These are phyloP conservation scores for Vanilla planifolia DNA, from an alignment of 106 monocot genomes.

Conservation along the genomic window DNA sequence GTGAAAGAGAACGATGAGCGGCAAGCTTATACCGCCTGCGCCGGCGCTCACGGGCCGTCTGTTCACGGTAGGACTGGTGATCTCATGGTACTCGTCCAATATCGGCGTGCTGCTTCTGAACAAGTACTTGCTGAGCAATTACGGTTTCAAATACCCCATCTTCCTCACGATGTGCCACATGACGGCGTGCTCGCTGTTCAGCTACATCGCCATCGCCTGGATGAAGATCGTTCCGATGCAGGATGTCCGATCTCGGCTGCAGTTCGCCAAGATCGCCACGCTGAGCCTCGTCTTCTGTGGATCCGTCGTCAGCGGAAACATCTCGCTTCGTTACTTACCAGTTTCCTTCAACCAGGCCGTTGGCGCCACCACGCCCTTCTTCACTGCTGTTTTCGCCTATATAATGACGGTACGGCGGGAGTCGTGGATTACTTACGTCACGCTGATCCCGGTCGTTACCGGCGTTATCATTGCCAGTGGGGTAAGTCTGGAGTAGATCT, in stretches of 20 bases:
- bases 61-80: constrained; percentile 55
- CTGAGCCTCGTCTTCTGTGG: constrained; percentile 39
- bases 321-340: constrained; percentile 29
- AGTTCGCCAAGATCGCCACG: constrained; percentile 36
- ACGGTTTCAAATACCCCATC: constrained; percentile 34
- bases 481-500: constrained; percentile 25
- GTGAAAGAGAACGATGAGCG: constrained; percentile 10
- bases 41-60: constrained; percentile 15
- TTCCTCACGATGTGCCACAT: constrained; percentile 51
- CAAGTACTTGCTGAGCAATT: constrained; percentile 28
- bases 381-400: constrained; percentile 40
- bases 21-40: constrained; percentile 2
- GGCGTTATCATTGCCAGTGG: constrained; percentile 42
- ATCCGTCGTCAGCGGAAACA: constrained; percentile 45
- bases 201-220: constrained; percentile 46
- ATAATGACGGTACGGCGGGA: constrained; percentile 31
- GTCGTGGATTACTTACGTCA: constrained; percentile 36
- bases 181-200: constrained; percentile 40
- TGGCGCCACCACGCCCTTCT: constrained; percentile 50
- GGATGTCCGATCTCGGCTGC: constrained; percentile 30
- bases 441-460: constrained; percentile 38
- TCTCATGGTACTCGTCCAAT: constrained; percentile 63
- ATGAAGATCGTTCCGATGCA: constrained; percentile 37
- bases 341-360: constrained; percentile 46
- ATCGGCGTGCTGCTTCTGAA: constrained; percentile 63